phyloP scores from a whole-genome alignment of 805 yeast species.

The Saccharomycopsis fibuligera region DNA sequence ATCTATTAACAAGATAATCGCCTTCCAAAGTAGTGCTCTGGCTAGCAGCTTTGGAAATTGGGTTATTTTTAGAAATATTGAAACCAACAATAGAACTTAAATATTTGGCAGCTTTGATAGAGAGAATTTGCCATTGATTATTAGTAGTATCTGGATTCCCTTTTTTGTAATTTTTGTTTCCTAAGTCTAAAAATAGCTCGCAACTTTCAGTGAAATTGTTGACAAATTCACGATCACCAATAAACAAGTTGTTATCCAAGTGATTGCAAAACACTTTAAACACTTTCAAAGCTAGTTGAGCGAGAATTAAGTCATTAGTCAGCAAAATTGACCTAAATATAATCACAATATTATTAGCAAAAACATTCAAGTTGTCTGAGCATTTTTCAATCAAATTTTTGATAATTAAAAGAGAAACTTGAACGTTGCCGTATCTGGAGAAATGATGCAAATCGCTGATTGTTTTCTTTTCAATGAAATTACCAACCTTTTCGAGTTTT shows the following conservation, averaged over 20 bases:
- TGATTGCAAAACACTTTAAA: conserved; percentile 42
- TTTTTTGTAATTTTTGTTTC: conserved; percentile 12
- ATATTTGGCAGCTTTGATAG: conserved; percentile 26
- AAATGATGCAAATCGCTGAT: conserved; percentile 51
- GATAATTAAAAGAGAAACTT: conserved; percentile 71
- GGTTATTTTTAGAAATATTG: conserved; percentile 4
- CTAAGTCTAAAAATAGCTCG: conserved; percentile 27
- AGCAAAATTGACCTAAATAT: conserved; percentile 48
- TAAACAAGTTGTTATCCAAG: conserved; percentile 56
- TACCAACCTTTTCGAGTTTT: conserved; percentile 81
- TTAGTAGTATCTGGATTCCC: conserved; percentile 13
- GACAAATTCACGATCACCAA: conserved; percentile 58
- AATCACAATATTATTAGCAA: conserved; percentile 61
- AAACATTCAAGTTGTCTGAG: conserved; percentile 74
- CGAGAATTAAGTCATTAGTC: conserved; percentile 55
- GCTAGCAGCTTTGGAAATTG: background rate
- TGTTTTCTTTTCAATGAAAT: conserved; percentile 58
- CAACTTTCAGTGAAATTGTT: conserved; percentile 37
- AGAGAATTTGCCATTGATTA: conserved; percentile 18
- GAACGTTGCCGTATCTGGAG: conserved; percentile 64
- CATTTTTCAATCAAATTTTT: conserved; percentile 68
- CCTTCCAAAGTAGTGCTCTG: background rate
- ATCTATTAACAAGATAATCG: conserved; percentile 2
- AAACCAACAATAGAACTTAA: conserved; percentile 20
- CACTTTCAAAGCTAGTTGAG: conserved; percentile 45